phyloP scores from a whole-genome alignment of 371 early-diverging fungal species.

The Mortierella sp. region DNA sequence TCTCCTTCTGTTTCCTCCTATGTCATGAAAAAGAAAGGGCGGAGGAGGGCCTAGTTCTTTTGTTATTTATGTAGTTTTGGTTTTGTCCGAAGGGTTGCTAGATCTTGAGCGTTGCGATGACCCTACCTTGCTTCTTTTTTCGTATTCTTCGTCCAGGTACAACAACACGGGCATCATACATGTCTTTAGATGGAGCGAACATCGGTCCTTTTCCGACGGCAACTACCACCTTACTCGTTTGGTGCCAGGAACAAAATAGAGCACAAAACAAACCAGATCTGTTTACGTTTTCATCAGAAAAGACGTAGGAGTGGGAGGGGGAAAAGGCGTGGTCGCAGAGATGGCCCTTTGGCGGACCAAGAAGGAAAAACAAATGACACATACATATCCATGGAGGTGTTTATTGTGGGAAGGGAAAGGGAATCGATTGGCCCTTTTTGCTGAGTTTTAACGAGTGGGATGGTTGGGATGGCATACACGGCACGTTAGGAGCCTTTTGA shows the following conservation, averaged over 20 bases:
- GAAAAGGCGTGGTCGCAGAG: neutral
- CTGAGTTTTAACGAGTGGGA: conserved; percentile 11
- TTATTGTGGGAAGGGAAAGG: neutral
- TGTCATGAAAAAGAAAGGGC: too few relatives aligned
- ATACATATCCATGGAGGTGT: neutral
- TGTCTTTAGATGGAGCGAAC: neutral
- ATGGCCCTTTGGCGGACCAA: neutral
- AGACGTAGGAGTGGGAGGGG: neutral
- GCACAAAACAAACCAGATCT: neutral
- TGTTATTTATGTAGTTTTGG: neutral
- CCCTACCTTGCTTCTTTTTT: neutral
- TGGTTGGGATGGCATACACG: neutral
- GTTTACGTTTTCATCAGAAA: neutral
- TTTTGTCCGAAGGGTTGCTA: neutral
- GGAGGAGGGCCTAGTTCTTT: neutral
- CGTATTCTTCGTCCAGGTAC: neutral
- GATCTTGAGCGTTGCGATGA: neutral
- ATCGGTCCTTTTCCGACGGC: neutral
- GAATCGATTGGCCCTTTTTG: neutral
- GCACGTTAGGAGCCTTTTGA: neutral
- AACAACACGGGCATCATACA: neutral
- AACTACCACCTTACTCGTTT: neutral
- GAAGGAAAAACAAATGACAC: conserved; percentile 7
- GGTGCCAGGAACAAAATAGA: neutral
- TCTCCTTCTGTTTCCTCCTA: too few relatives aligned